A percentile compares a stretch with the other conserved stretches of the same genome.
Evolutionary conservation across 352 stramenopile species (phyloP).

Genomic region (Blastocystis hominis): DNA sequence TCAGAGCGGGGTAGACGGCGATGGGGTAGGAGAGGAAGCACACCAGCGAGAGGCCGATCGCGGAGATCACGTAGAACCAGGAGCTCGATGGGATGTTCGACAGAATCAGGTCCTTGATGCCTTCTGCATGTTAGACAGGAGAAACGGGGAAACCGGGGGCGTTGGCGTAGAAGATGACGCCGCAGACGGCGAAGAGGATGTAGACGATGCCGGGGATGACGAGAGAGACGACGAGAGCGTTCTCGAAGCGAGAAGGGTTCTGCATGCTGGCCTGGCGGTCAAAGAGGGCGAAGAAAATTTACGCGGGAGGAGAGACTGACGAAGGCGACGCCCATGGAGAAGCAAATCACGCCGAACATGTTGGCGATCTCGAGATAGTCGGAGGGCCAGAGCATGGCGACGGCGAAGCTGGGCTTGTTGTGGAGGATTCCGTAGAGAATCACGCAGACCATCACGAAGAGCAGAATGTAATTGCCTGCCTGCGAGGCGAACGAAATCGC

Average conservation of each 20-base stretch:
- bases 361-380: conserved; percentile 49
- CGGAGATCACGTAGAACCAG: conserved; percentile 31
- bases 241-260: background rate
- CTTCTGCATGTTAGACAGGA: background rate
- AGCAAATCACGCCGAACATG: conserved; percentile 58
- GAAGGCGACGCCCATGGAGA: conserved; percentile 56
- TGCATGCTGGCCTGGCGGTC: conserved; percentile 18
- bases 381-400: background rate
- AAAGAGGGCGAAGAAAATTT: background rate
- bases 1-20: conserved; percentile 48
- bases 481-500: conserved; percentile 54
- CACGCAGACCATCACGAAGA: conserved; percentile 21
- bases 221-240: conserved; percentile 23
- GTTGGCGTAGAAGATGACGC: conserved; percentile 50
- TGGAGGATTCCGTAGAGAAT: conserved; percentile 26
- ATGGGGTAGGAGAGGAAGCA: conserved; percentile 57
- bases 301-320: conserved; percentile 46
- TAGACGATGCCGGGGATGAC: conserved; percentile 13
- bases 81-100: conserved; percentile 33
- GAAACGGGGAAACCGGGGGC: background rate
- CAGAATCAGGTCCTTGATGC: conserved; percentile 48
- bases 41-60: conserved; percentile 41
- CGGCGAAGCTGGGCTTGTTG: conserved; percentile 12
- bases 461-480: conserved; percentile 51
- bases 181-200: conserved; percentile 22